These are phyloP conservation scores for Scheffersomyces stipitis DNA, from an alignment of 805 yeast genomes.

Conservation along the genomic window DNA sequence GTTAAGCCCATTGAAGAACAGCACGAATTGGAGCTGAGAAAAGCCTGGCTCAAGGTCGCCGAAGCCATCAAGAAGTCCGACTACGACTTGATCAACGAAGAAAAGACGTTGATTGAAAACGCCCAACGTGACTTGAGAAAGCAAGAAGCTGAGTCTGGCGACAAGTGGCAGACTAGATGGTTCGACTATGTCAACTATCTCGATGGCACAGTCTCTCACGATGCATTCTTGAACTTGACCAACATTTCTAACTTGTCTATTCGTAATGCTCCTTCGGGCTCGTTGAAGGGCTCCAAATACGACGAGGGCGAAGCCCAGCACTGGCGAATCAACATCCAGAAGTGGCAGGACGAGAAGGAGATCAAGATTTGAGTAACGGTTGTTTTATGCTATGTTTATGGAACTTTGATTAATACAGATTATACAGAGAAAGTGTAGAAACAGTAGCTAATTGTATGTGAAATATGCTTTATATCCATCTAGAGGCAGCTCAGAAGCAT, in stretches of 20 bases:
- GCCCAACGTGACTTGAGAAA: slow-evolving; percentile 80
- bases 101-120: slow-evolving; percentile 79
- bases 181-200: slow-evolving; percentile 49
- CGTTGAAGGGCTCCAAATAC: slow-evolving; percentile 53
- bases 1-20: slow-evolving; percentile 87
- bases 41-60: slow-evolving; percentile 89
- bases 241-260: slow-evolving; percentile 55
- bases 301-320: slow-evolving; percentile 54
- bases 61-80: slow-evolving; percentile 77
- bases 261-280: slow-evolving; percentile 68
- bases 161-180: slow-evolving; percentile 80
- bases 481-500: too few species aligned
- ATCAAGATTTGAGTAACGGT: slow-evolving; percentile 42
- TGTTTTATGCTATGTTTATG: too few species aligned
- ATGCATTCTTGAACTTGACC: slow-evolving; percentile 36
- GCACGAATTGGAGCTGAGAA: slow-evolving; percentile 76
- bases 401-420: too few species aligned
- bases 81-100: slow-evolving; percentile 69
- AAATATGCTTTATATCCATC: too few species aligned
- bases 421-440: too few species aligned
- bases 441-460: too few species aligned
- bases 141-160: slow-evolving; percentile 63
- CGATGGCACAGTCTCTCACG: slow-evolving; percentile 16
- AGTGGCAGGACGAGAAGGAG: slow-evolving; percentile 62
- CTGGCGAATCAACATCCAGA: slow-evolving; percentile 65